Base-by-base conservation (phyloP, 2,329 filamentous ascomycete genomes). In the Talaromyces sp. region DNA sequence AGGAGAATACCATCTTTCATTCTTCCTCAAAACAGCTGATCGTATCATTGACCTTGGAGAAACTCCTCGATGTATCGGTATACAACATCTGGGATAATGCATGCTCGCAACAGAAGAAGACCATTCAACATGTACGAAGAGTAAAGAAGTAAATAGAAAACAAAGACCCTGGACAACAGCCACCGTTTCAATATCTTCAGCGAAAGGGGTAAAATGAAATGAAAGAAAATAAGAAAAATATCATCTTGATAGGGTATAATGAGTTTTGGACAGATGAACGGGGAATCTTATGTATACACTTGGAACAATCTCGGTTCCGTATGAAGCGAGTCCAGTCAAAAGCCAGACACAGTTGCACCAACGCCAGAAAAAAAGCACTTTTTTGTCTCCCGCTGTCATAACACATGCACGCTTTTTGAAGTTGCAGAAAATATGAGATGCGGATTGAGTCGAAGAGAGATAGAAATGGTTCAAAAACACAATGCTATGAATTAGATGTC, bases 341-440 rank as follows among this genome's bases (percentile, higher is more conserved):
- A 25, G 36, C 45, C 56, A 45, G 34, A 31, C 63, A 61, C 34
- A 61, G 34, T 53, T 54, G 56, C 58, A 59, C 63, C 47, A 61
- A 67, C 65, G 65, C 65, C 65, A 66, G 22, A 49, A 22, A 53
- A 22, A 53, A 67, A 66, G 49, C 54, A 67, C 61, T 64, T 67
- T 67, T 49, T 38, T 17, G 49, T 64, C 65, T 67, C 54, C 65
- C 54, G 61, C 61, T 64, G 61, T 64, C 65, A 67, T 67, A 49
- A 63, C 65, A 54, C 54, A 67, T 67, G 65, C 65, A 67, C 43
- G 56, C 47, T 51, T 58, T 49, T 61, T 56, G 60, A 63, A 63
- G 51, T 63, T 63, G 61, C 17, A 65, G 25, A 58, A 56, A 58
- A 59, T 56, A 58, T 45, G 53, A 40, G 40, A 65, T 59, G 45